Evolutionary conservation across 441 rosid genomes (phyloP).

Genomic region (Croton laevigatus): DNA sequence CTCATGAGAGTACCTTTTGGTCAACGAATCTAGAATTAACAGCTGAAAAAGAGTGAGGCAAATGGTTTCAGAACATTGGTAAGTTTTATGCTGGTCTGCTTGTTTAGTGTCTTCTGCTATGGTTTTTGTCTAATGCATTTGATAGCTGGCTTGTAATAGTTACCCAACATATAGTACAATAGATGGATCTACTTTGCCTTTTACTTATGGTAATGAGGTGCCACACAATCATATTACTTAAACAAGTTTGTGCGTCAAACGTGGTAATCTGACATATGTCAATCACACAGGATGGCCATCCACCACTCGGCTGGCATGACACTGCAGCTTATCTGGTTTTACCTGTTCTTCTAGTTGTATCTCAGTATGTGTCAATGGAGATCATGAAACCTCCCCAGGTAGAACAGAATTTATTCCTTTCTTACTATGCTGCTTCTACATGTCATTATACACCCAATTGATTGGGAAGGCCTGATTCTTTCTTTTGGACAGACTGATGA

Average conservation of each 20-base stretch:
- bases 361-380: constrained; percentile 94
- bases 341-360: constrained; percentile 83
- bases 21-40: not conserved
- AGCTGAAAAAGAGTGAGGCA: not conserved
- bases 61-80: constrained; percentile 12
- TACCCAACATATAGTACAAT: constrained; percentile 15
- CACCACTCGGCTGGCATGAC: constrained; percentile 91
- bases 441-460: constrained; percentile 12
- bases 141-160: not conserved
- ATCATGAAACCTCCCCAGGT: constrained; percentile 99
- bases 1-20: not conserved
- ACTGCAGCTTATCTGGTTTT: constrained; percentile 92
- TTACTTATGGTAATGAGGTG: not conserved
- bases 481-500: constrained; percentile 72
- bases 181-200: constrained; percentile 1
- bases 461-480: constrained; percentile 17
- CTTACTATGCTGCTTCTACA: constrained; percentile 11
- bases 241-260: constrained; percentile 8
- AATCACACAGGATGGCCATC: constrained; percentile 80
- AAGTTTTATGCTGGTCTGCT: not conserved
- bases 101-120: not conserved
- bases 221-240: constrained; percentile 2
- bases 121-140: not conserved
- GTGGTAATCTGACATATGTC: constrained; percentile 27
- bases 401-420: constrained; percentile 26